Base-by-base conservation (phyloP, 169 alveolate species). In the Ichthyophthirius multifiliis region DNA sequence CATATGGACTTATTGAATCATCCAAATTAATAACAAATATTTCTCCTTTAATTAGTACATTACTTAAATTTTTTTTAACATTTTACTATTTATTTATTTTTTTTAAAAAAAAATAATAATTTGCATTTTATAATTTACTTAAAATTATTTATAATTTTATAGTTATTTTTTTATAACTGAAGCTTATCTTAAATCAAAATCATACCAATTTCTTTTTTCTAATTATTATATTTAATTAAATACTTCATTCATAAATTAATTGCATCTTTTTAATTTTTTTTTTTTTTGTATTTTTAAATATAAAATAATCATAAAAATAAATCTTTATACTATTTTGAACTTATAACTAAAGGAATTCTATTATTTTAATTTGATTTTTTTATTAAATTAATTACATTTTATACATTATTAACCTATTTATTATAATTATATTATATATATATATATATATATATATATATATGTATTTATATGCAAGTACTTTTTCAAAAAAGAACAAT, bases 101-200 rank as follows among this genome's bases (percentile, higher is more conserved):
- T 41, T 41, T 10, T 0, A 35, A 3, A 15, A 15, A 13, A 4
- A 67, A 13, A 31, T 2, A 39, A 1, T 13, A 41, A 35, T 1
- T 39, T 37, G 5, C 15, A 35, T 7, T 65, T 37, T 35, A 4
- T 1, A 0, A 34, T 37, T 41, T 67, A 67, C 77, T 37, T 37
- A 35, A 39, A 37, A 67, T 67, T 67, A 34, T 35, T 10, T 34
- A 5, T 16, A 41, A 18, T 35, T 2, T 67, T 39, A 9, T 16
- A 5, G 41, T 4, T 35, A 34, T 67, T 67, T 20, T 9, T 67
- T 67, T 41, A 37, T 18, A 1, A n/a, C 12, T 4, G 13, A 67
- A 15, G 46, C 63, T 23, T 67, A n/a, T 67, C 77, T 67, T 39
- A 67, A 67, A 12, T 67, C 77, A 15, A 67, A 67, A 41, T 67